Conservation (phyloP, 2,329 filamentous ascomycete genomes). For the Fusarium proliferatum region DNA sequence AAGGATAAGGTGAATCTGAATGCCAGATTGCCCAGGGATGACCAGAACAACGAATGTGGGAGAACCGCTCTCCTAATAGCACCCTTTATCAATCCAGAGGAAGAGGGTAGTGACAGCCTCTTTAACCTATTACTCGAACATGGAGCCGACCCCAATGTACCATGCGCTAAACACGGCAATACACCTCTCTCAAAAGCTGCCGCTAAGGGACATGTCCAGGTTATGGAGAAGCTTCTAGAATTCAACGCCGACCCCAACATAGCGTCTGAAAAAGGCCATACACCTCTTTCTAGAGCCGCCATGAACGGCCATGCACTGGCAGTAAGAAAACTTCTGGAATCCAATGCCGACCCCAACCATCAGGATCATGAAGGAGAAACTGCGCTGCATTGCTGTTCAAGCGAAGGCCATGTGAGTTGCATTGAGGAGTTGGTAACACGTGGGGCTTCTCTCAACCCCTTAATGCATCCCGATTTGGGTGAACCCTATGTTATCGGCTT, state of each 20-base stretch:
- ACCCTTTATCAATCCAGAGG: not conserved
- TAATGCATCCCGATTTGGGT: not conserved
- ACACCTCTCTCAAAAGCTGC: not conserved
- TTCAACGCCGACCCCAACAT: not conserved
- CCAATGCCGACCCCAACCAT: not conserved
- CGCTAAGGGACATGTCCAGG: fast-evolving
- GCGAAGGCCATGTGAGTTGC: not conserved
- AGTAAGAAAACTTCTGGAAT: not conserved
- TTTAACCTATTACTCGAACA: not conserved
- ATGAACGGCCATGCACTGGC: not conserved
- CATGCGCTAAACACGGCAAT: not conserved
- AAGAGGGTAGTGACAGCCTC: not conserved
- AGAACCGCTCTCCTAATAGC: not conserved
- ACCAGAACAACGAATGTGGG: not conserved
- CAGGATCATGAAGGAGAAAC: not conserved
- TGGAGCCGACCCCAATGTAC: not conserved
- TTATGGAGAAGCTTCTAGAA: not conserved
- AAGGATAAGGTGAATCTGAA: not conserved
- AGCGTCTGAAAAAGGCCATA: not conserved
- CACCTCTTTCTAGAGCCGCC: not conserved
- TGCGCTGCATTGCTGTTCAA: not conserved
- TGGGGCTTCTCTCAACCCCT: not conserved
- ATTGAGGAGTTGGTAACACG: not conserved
- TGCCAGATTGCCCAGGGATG: not conserved
- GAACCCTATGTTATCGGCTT: not conserved